Conservation (phyloP, 2,329 filamentous ascomycete species). For the Neofusicoccum sp. region DNA sequence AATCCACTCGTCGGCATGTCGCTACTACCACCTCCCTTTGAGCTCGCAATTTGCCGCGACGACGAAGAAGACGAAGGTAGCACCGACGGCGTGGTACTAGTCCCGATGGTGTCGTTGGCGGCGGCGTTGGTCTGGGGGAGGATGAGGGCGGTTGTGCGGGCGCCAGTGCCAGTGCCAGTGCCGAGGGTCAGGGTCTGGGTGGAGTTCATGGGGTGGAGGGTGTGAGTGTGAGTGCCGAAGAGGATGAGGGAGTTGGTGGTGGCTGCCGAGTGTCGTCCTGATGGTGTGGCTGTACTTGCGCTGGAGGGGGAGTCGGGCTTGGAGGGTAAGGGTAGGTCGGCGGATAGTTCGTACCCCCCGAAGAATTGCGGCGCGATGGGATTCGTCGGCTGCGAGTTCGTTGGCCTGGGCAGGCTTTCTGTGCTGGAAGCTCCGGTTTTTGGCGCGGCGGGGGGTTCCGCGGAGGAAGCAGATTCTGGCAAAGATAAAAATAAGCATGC, state of each 20-base stretch:
- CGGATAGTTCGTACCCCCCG: no score
- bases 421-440: no score
- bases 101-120: background rate
- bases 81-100: background rate
- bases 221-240: background rate
- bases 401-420: no score
- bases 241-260: background rate
- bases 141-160: background rate
- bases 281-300: background rate
- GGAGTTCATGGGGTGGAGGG: background rate
- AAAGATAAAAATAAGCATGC: no score
- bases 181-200: slow-evolving; percentile 1
- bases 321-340: no score
- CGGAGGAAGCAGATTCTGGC: no score
- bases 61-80: background rate
- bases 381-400: no score
- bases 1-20: background rate
- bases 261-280: background rate
- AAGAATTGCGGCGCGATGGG: no score
- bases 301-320: background rate
- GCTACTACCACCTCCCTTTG: background rate
- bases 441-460: no score
- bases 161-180: no score
- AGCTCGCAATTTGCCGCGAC: background rate
- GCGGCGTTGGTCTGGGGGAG: background rate